Evolutionary conservation across 768 basidiomycete species (phyloP), one percentile per base, ranked within the genome.

Genomic region (Hemileccinum impolitum): DNA sequence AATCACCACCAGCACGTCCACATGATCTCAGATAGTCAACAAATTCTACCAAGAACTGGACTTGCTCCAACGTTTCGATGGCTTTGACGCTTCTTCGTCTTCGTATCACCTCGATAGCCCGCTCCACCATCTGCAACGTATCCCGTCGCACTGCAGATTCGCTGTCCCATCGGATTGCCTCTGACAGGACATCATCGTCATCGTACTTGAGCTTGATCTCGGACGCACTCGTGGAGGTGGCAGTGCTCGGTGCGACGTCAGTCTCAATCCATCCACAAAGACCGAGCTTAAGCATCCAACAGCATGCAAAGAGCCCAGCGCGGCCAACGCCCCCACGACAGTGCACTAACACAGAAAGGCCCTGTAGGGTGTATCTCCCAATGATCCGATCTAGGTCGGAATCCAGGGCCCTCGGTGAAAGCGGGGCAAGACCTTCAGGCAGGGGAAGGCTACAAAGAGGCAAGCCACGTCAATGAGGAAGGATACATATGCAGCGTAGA

Each of bases 291-390:
- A 95, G 75, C 64, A 90, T 77, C 94, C 94, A 97, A 60, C 89
- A 92, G 56, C 87, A 90, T 2, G 93, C 94, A 39, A 97, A 76
- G 21, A 97, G 76, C 1, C 94, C 95, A 0, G 94, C 95, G 15
- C 94, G 80, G 3, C 94, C 94, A 7, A 98, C 87, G 4, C 95
- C 95, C 14, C 94, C 94, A 15, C 94, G 81, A 64, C 95, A 98
- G 58, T 97, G 95, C 12, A 87, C 87, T 11, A 95, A 76, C 9
- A 94, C 77, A 9, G 81, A 76, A 0, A 79, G 62, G 3, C 94
- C 91, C 6, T 70, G 72, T 4, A 94, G 72, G 1, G 93, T 87
- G 60, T 95, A 95, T 4, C 66, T 65, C 18, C 79, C 66, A 37
- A 94, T 84, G 46, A 95, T 66, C 38, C 75, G 71, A 7, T 75